Base-by-base conservation (phyloP, 257 asterid species). In the Coffea eugenioides region DNA sequence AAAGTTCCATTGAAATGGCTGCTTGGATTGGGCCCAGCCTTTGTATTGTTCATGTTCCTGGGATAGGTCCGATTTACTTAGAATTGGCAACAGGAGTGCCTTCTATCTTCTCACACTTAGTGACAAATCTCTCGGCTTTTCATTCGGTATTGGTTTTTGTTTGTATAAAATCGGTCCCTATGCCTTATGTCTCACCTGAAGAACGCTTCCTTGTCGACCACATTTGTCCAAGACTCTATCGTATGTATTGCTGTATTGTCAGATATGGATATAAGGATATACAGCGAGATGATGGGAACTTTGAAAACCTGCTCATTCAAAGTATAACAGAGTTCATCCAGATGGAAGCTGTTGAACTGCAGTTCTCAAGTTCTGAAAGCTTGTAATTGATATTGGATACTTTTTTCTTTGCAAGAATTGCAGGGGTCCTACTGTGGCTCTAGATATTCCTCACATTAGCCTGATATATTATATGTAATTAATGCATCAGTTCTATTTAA, bases 151-250 rank as follows among this genome's bases (percentile, higher is more conserved):
- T 94, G 87, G 98, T 95, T 14, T 93, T 95, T 46, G 98, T 95
- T 20, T 95, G 98, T 21, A 96, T 95, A 51, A 95, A 95, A 80
- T 95, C 88, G 4, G 97, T 93, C 43, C 99, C 97, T 0, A 96
- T 92, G 51, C 99, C 99, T 4, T 86, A 84, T 56, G 97, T 95
- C 76, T 85, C 98, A 2, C 88, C 92, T 6, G 97, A 93, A 84
- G 98, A 95, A 76, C 92, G 99, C 51, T 95, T 90, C 84, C 96
- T 95, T n/a, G 88, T 95, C 27, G 99, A 98, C 27, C 96, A 97
- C 27, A 83, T 95, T 54, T 90, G 99, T 85, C 99, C 99, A 0
- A 87, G 99, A 59, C 92, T 97, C 15, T 95, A 95, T 69, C 91
- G 97, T 34, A 95, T 95, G 98, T 95, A 95, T 73, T 89, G 99